A percentile compares a stretch with the other conserved stretches of the same genome.
phyloP scores from a whole-genome alignment of 495 filamentous ascomycete species.

The Penicillium parvum region DNA sequence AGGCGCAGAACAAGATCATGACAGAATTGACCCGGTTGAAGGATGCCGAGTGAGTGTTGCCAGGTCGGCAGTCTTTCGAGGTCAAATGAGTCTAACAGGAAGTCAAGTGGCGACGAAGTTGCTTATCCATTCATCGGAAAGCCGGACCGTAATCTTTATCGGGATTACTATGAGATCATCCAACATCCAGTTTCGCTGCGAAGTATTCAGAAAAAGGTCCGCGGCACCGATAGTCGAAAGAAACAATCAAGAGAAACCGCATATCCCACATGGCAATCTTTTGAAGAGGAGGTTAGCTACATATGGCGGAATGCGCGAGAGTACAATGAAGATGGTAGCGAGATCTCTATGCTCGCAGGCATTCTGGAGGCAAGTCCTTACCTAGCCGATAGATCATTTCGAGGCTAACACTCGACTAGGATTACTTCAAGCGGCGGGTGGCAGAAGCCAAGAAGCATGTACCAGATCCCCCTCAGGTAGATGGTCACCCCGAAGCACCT shows the following conservation, averaged over 20 bases:
- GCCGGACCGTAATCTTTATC: constrained; percentile 26
- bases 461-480: constrained; percentile 62
- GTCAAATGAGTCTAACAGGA: not conserved
- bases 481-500: constrained; percentile 36
- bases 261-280: constrained; percentile 72
- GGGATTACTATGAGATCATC: constrained; percentile 76
- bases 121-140: constrained; percentile 31
- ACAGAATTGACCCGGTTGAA: constrained; percentile 58
- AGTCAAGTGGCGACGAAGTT: constrained; percentile 26
- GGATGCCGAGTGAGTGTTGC: constrained; percentile 52
- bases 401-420: constrained; percentile 40
- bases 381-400: not conserved
- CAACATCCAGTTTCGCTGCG: constrained; percentile 67
- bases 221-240: constrained; percentile 61
- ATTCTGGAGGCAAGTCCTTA: constrained; percentile 62
- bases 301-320: constrained; percentile 83
- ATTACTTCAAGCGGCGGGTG: constrained; percentile 59
- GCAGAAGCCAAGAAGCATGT: constrained; percentile 63
- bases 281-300: constrained; percentile 70
- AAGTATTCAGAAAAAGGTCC: constrained; percentile 64
- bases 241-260: constrained; percentile 61
- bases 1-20: constrained; percentile 78
- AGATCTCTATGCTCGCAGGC: constrained; percentile 65
- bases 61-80: not conserved
- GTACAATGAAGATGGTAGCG: constrained; percentile 87